phyloP scores from a whole-genome alignment of 805 yeast genomes.

The Metschnikowia henanensis region DNA sequence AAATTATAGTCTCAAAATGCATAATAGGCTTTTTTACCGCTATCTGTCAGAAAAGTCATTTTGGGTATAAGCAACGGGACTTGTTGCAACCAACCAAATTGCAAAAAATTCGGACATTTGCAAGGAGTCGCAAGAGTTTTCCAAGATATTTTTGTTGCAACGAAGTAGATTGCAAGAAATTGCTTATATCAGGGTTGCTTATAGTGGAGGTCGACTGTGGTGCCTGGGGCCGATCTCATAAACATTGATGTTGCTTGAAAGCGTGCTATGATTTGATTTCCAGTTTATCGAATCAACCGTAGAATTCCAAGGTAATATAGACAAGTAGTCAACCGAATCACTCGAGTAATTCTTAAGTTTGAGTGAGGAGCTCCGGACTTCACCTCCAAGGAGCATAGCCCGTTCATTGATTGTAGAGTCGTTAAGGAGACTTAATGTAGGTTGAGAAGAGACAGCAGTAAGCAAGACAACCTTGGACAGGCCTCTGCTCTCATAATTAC shows the following conservation, averaged over 20 bases:
- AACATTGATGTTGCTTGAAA: constrained; percentile 29
- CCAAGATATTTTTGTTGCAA: not conserved
- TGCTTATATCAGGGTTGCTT: too few relatives aligned
- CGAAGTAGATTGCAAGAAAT: too few relatives aligned
- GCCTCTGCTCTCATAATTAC: constrained; percentile 19
- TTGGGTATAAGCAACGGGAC: too few relatives aligned
- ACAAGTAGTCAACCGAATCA: constrained; percentile 54
- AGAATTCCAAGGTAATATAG: constrained; percentile 70
- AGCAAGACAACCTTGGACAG: constrained; percentile 22
- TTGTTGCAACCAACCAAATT: too few relatives aligned
- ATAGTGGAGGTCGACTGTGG: too few relatives aligned
- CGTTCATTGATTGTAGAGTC: constrained; percentile 60
- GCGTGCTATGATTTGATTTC: constrained; percentile 41
- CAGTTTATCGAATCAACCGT: constrained; percentile 62
- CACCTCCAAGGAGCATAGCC: constrained; percentile 82
- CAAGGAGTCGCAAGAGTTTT: too few relatives aligned
- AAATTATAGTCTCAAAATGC: too few relatives aligned
- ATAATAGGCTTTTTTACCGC: too few relatives aligned
- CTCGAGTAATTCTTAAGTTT: constrained; percentile 57
- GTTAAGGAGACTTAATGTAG: constrained; percentile 53
- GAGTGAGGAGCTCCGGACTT: constrained; percentile 50
- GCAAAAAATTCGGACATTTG: too few relatives aligned
- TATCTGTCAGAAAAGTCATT: too few relatives aligned
- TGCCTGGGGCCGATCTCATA: too few relatives aligned
- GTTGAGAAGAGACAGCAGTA: constrained; percentile 52